Conservation (phyloP, 352 stramenopile genomes). For the Phytophthora cryptogea region DNA sequence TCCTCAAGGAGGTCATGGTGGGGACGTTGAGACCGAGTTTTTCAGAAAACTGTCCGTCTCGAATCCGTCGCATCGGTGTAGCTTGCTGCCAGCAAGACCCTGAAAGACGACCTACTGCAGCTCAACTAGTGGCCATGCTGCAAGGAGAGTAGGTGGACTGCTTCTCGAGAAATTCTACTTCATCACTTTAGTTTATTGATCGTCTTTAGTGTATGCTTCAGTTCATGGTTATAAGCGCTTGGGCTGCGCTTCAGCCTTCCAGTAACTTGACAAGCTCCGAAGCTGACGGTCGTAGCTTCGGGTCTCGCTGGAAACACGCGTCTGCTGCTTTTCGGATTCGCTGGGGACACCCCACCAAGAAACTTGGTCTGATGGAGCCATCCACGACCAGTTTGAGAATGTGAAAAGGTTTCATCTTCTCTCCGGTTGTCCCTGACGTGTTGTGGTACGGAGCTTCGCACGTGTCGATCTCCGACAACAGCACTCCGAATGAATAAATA, state of each 20-base stretch:
- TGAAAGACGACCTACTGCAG: constrained; percentile 24
- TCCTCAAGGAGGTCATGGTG: constrained; percentile 47
- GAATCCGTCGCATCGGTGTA: constrained; percentile 40
- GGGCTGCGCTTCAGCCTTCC: constrained; percentile 26
- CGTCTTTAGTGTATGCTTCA: constrained; percentile 16
- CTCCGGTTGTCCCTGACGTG: constrained; percentile 14
- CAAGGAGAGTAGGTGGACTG: constrained; percentile 12
- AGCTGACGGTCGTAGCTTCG: constrained; percentile 39
- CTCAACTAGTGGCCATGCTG: constrained; percentile 23
- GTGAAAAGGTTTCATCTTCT: constrained; percentile 53
- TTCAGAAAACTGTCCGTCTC: constrained; percentile 40
- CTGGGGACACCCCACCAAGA: constrained; percentile 43
- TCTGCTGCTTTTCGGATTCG: constrained; percentile 42
- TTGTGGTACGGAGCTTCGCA: constrained; percentile 38
- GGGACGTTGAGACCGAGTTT: constrained; percentile 53
- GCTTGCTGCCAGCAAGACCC: constrained; percentile 49
- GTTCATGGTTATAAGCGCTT: constrained; percentile 22
- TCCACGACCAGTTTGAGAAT: constrained; percentile 53
- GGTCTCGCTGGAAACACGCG: constrained; percentile 51
- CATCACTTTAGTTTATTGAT: constrained; percentile 15
- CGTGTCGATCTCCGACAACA: constrained; percentile 57
- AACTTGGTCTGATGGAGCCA: constrained; percentile 46
- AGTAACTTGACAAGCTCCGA: constrained; percentile 47
- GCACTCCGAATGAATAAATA: constrained; percentile 78
- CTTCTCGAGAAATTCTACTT: not conserved